Conservation (phyloP, 257 asterid genomes). For the Nicotiana obtusifolia region DNA sequence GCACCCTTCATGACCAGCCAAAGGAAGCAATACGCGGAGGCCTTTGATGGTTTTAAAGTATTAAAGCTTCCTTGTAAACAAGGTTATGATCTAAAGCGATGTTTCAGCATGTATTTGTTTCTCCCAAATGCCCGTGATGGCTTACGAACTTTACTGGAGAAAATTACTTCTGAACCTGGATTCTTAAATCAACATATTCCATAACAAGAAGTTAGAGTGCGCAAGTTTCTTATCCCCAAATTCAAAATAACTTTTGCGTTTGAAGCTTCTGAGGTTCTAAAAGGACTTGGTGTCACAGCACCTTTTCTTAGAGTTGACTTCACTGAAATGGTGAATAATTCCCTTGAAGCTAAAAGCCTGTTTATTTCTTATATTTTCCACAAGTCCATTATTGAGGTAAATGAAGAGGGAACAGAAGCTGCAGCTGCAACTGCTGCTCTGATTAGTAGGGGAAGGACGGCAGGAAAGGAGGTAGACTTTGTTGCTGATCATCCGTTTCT, state of each 20-base stretch:
- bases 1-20: conserved; percentile 5
- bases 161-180: neutral
- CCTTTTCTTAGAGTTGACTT: conserved; percentile 27
- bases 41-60: neutral
- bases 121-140: neutral
- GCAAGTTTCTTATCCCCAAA: neutral
- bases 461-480: conserved; percentile 8
- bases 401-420: conserved; percentile 36
- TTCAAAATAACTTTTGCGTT: neutral
- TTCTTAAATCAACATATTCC: neutral
- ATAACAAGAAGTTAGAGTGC: neutral
- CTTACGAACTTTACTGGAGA: neutral
- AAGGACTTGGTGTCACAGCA: neutral
- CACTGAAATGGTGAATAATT: conserved; percentile 24
- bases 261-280: neutral
- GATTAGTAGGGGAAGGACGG: neutral
- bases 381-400: conserved; percentile 30
- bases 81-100: neutral
- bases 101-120: neutral
- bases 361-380: conserved; percentile 26
- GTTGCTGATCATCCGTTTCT: conserved; percentile 37
- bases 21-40: neutral
- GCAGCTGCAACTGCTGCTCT: conserved; percentile 21
- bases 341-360: neutral
- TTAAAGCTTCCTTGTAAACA: neutral